Evolutionary conservation across 2,329 filamentous ascomycete genomes (phyloP).

Genomic region (Fusarium stilboides): DNA sequence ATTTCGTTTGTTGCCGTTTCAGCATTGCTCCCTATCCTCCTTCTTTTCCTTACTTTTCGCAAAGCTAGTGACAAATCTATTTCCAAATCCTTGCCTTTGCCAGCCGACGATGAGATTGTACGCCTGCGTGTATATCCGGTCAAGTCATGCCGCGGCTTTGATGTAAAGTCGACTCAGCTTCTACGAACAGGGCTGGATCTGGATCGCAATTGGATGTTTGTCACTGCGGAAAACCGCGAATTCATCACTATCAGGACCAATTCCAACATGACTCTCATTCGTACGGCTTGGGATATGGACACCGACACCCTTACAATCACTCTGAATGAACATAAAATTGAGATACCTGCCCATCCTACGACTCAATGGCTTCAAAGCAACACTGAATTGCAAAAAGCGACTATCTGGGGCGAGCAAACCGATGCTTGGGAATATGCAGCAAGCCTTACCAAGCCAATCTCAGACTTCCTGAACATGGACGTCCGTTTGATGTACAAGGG

Average conservation of each 20-base stretch:
- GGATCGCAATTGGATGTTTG: slow-evolving; percentile 78
- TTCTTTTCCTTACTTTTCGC: slow-evolving; percentile 24
- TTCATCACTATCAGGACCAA: slow-evolving; percentile 76
- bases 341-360: slow-evolving; percentile 69
- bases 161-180: slow-evolving; percentile 66
- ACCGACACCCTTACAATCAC: slow-evolving; percentile 64
- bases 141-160: slow-evolving; percentile 76
- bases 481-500: slow-evolving; percentile 75
- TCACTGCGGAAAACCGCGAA: slow-evolving; percentile 65
- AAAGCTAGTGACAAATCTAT: background rate
- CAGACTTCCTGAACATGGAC: slow-evolving; percentile 67
- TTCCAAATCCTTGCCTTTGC: slow-evolving; percentile 20
- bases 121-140: slow-evolving; percentile 73
- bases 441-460: slow-evolving; percentile 67
- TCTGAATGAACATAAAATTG: slow-evolving; percentile 60
- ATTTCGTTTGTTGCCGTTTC: slow-evolving; percentile 8
- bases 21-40: slow-evolving; percentile 15
- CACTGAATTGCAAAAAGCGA: slow-evolving; percentile 64
- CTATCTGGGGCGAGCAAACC: slow-evolving; percentile 72
- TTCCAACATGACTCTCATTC: slow-evolving; percentile 73
- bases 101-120: slow-evolving; percentile 45
- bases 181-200: slow-evolving; percentile 71
- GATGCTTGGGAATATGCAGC: slow-evolving; percentile 69
- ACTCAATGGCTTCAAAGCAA: slow-evolving; percentile 67
- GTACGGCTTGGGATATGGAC: slow-evolving; percentile 51